These are phyloP conservation scores for Pyrenochaeta sp. DNA, from an alignment of 2,329 filamentous ascomycete species.

Conservation along the genomic window DNA sequence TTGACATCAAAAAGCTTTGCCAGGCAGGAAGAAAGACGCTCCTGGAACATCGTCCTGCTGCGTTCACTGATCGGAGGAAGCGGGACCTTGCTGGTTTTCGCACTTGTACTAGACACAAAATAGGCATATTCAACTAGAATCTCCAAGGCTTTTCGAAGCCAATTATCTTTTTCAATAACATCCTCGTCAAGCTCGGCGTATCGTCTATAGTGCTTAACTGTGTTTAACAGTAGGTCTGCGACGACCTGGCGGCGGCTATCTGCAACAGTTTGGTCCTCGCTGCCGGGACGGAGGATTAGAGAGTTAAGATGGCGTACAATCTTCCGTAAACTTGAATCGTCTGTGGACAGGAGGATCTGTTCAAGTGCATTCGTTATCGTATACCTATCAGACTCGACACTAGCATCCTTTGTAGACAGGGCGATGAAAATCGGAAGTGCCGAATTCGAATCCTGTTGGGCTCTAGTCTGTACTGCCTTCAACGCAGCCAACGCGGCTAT, in stretches of 20 bases:
- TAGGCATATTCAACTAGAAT: constrained; percentile 61
- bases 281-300: constrained; percentile 57
- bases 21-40: constrained; percentile 64
- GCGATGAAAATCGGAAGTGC: constrained; percentile 69
- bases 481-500: constrained; percentile 78
- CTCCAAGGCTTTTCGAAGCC: constrained; percentile 56
- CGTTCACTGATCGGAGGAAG: constrained; percentile 57
- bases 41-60: constrained; percentile 62
- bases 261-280: constrained; percentile 55
- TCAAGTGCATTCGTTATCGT: constrained; percentile 89
- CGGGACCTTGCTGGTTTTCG: constrained; percentile 45
- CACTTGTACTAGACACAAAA: constrained; percentile 52
- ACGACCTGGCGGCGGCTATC: constrained; percentile 58
- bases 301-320: constrained; percentile 63
- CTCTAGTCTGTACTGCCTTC: constrained; percentile 73
- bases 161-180: constrained; percentile 47
- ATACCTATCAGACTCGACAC: constrained; percentile 82
- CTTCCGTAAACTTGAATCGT: constrained; percentile 55
- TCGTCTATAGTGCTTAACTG: constrained; percentile 54
- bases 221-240: constrained; percentile 62
- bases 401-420: constrained; percentile 74
- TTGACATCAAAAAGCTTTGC: constrained; percentile 56
- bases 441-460: constrained; percentile 65
- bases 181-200: constrained; percentile 30
- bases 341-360: constrained; percentile 70